Base-by-base conservation (phyloP, 176 grass and related monocot species). In the Alloteropsis semialata region DNA sequence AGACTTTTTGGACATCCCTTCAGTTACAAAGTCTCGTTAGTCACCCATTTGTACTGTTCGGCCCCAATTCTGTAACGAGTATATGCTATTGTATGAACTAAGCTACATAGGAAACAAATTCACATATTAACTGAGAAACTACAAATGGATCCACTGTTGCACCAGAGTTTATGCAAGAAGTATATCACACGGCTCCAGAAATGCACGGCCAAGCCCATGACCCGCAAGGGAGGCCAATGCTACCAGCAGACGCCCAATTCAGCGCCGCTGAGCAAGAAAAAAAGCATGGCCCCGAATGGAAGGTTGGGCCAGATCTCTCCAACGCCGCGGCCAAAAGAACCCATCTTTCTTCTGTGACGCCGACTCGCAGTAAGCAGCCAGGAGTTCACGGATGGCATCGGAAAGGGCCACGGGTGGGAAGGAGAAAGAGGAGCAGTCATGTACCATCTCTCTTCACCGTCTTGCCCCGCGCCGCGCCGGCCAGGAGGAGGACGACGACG, bases 391-490 rank as follows among this genome's bases (percentile, higher is more conserved):
- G 36, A 15, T 25, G 45, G 22, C 81, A 89, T 75, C 69, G 30
- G 30, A 75, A 58, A 38, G 34, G 10, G 19, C 16, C 10, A 55
- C 11, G 56, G 7, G n/a, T 1, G 46, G 17, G 27, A 12, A n/a
- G 17, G 54, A 43, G 27, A 43, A 16, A 61, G 62, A 19, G 24
- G 39, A 41, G 10, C 34, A 50, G 36, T 17, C 5, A 54, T 64
- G 36, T 91, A 98, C 96, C 96, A 65, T 98, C 96, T 87, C 96
- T 91, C 82, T 98, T 98, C 51, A 98, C 96, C 57, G 96, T 98
- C 65, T 93, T 98, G 88, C 88, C 88, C 43, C 84, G 71, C 48
- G 80, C 88, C 22, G 82, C 48, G 62, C 25, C 81, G 60, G 80
- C 62, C 10, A 97, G 76, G 28, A 98, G 82, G 59, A 94, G 15